Conservation (phyloP, 768 basidiomycete genomes). For the Leccinum disarticulatum region DNA sequence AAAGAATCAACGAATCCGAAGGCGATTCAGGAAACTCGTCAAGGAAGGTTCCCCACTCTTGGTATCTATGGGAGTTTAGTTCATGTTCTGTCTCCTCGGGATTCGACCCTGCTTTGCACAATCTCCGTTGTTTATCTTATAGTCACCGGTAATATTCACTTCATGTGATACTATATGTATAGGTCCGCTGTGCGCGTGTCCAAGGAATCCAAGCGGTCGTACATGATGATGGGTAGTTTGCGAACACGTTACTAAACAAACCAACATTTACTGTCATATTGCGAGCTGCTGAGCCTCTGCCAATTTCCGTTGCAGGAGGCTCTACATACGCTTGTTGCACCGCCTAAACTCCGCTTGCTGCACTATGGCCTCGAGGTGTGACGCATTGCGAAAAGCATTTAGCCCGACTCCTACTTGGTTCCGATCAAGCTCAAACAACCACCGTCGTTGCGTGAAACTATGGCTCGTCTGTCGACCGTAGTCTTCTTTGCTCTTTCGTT, state of each 20-base stretch:
- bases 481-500: conserved; percentile 24
- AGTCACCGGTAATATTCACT: background rate
- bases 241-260: too few relatives aligned
- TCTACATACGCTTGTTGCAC: conserved; percentile 6
- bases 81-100: background rate
- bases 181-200: background rate
- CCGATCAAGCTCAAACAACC: conserved; percentile 8
- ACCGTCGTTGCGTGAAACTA: conserved; percentile 8
- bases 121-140: background rate
- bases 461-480: conserved; percentile 26
- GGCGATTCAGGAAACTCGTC: conserved; percentile 48
- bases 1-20: conserved; percentile 42
- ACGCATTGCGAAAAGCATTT: conserved; percentile 14
- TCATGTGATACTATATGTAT: background rate
- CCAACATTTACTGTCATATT: background rate
- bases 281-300: background rate
- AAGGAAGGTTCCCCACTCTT: conserved; percentile 29
- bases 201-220: too few relatives aligned
- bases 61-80: conserved; percentile 24
- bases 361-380: conserved; percentile 24
- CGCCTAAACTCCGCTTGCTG: conserved; percentile 23
- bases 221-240: too few relatives aligned
- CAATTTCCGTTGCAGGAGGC: background rate
- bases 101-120: background rate
- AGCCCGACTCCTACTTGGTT: conserved; percentile 7